Conservation (phyloP, 1,139 yeast genomes). For the Yamadazyma membranifaciens region DNA sequence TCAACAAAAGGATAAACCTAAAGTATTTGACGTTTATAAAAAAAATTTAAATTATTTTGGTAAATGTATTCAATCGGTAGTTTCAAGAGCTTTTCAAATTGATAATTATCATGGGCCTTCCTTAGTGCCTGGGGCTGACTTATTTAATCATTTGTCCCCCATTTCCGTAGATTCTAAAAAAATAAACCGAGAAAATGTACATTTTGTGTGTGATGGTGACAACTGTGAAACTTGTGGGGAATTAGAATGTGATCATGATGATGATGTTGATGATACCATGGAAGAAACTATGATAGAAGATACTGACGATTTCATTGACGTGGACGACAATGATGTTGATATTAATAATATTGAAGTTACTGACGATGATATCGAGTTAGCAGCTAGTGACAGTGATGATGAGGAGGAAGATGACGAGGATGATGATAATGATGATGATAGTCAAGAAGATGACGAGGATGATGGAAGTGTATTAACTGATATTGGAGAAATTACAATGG, state of each 20-base stretch:
- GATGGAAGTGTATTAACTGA: conserved; percentile 11
- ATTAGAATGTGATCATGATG: conserved; percentile 52
- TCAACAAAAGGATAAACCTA: conserved; percentile 8
- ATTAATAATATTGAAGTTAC: conserved; percentile 5
- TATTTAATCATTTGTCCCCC: conserved; percentile 71
- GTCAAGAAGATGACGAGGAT: conserved; percentile 13
- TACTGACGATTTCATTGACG: conserved; percentile 21
- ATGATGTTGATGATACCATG: conserved; percentile 28
- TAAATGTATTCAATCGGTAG: conserved; percentile 54
- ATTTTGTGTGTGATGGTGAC: conserved; percentile 68
- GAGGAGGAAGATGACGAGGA: conserved; percentile 2
- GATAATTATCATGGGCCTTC: conserved; percentile 74
- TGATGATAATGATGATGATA: conserved; percentile 9
- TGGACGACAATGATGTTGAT: conserved; percentile 1
- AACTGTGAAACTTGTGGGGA: conserved; percentile 75
- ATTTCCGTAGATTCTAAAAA: conserved; percentile 16
- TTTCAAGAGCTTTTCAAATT: conserved; percentile 78
- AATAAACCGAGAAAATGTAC: conserved; percentile 55
- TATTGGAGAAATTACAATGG: conserved; percentile 33
- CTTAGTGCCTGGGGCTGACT: conserved; percentile 87
- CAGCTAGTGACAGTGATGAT: conserved; percentile 2
- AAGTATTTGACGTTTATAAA: conserved; percentile 13
- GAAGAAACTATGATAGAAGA: conserved; percentile 15
- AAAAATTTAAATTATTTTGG: conserved; percentile 44
- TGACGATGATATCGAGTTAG: conserved; percentile 15